Evolutionary conservation across 2,329 filamentous ascomycete genomes (phyloP), one percentile per base, ranked within the genome.

Genomic region (Hypoxylon sp.): DNA sequence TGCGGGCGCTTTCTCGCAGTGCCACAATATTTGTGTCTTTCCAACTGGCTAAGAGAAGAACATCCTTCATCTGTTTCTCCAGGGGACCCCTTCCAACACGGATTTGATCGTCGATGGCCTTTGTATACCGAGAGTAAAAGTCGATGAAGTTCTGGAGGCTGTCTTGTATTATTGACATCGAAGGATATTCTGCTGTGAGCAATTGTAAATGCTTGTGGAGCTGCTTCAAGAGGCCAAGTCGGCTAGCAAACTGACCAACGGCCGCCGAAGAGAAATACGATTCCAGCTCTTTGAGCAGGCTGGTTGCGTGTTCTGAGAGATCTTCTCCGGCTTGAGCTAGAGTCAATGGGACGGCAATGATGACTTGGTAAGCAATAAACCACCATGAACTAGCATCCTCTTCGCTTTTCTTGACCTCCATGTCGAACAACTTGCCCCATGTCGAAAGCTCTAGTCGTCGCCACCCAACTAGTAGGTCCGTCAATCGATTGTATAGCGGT

Each of bases 21-120:
- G 93, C 92, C 49, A 91, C 90, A 66, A 99, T 96, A 73, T 98
- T 99, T 20, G 93, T 97, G 72, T 99, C 96, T 77, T 97, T 97
- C 96, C 96, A 99, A 78, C 93, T 97, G 6, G 94, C 93, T 72
- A 99, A 82, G 54, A 97, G 88, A 14, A 99, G 86, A n/a, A 97
- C 89, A 71, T 98, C 92, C 76, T 91, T 95, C 85, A 98, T 93
- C 61, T 93, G 89, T 78, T 93, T 97, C 77, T 98, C 95, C n/a
- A 98, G 84, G 0, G 85, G 83, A 5, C 84, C 81, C 58, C 93
- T 88, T n/a, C 90, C 91, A 45, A 87, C 87, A 18, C 81, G 80
- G 33, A 97, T 84, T 0, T 84, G 80, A 65, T 93, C 89, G 11
- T 84, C 80, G 6, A 94, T 87, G 4, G 86, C 80, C 61, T 83